These are phyloP conservation scores for Aspergillus amoenus DNA, from an alignment of 2,329 filamentous ascomycete genomes.

Conservation along the genomic window DNA sequence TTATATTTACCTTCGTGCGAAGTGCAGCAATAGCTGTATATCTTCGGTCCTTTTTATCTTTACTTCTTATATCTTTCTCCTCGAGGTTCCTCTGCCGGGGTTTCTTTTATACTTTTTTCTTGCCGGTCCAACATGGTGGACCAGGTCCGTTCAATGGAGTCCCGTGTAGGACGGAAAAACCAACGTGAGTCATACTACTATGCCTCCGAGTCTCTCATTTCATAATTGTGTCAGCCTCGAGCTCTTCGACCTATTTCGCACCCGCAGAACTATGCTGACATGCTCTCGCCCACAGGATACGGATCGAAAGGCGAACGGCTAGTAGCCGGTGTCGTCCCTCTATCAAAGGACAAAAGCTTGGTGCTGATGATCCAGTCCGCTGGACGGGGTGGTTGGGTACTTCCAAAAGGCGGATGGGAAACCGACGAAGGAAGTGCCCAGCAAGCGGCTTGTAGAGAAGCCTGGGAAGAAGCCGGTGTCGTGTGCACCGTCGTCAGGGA, in stretches of 20 bases:
- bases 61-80: conserved; percentile 10
- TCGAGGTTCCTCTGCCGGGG: conserved; percentile 1
- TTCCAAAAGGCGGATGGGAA: conserved; percentile 98
- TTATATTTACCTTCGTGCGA: conserved; percentile 18
- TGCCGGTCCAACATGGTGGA: conserved; percentile 35
- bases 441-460: conserved; percentile 82
- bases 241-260: not conserved
- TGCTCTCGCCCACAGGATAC: conserved; percentile 64
- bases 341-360: conserved; percentile 80
- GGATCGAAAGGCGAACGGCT: conserved; percentile 88
- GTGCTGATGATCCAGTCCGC: conserved; percentile 94
- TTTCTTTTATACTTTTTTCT: conserved; percentile 15
- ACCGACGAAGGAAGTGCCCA: conserved; percentile 84
- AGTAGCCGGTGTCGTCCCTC: conserved; percentile 89
- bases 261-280: conserved; percentile 19
- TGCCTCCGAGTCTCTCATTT: conserved; percentile 1
- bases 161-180: conserved; percentile 49
- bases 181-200: conserved; percentile 45
- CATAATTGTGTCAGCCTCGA: not conserved
- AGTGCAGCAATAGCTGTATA: conserved; percentile 11
- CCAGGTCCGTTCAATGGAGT: conserved; percentile 46
- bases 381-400: conserved; percentile 86
- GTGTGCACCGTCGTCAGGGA: conserved; percentile 80
- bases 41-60: conserved; percentile 3
- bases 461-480: conserved; percentile 97